Evolutionary conservation across 345 rosid species (phyloP).

Genomic region (Populus davidiana): DNA sequence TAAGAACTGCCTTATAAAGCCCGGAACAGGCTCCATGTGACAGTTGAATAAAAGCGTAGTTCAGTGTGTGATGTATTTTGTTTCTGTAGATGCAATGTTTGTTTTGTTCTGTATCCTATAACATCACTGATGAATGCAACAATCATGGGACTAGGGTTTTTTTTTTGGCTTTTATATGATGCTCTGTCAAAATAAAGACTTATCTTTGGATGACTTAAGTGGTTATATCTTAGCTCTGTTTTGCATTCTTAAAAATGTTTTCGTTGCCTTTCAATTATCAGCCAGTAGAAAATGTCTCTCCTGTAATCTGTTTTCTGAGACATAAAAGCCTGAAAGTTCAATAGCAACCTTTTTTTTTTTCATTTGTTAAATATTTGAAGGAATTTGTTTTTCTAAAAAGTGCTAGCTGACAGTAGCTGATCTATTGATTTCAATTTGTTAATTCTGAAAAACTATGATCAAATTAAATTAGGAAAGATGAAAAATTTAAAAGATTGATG

Average conservation of each 20-base stretch:
- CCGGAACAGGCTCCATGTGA: not conserved
- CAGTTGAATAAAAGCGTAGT: not conserved
- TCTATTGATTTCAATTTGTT: not conserved
- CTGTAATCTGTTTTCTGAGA: no score
- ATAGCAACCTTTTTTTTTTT: not conserved
- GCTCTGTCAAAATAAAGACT: not conserved
- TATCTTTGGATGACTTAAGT: not conserved
- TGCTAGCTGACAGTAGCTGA: not conserved
- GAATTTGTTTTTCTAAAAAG: not conserved
- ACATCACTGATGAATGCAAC: not conserved
- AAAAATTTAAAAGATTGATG: not conserved
- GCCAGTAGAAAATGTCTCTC: not conserved
- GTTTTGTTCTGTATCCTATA: not conserved
- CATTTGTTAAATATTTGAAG: not conserved
- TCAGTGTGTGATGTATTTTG: not conserved
- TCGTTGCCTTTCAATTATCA: not conserved
- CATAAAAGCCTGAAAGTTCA: no score
- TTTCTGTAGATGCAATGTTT: not conserved
- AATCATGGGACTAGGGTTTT: not conserved
- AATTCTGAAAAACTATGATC: not conserved
- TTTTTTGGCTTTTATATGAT: not conserved
- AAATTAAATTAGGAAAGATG: not conserved
- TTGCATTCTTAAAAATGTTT: not conserved
- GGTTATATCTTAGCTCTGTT: not conserved
- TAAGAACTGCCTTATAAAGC: slow-evolving; percentile 12